A percentile compares a stretch with the other conserved stretches of the same genome.
Conservation (phyloP, 768 basidiomycete genomes). For the Vishniacozyma victoriae region DNA sequence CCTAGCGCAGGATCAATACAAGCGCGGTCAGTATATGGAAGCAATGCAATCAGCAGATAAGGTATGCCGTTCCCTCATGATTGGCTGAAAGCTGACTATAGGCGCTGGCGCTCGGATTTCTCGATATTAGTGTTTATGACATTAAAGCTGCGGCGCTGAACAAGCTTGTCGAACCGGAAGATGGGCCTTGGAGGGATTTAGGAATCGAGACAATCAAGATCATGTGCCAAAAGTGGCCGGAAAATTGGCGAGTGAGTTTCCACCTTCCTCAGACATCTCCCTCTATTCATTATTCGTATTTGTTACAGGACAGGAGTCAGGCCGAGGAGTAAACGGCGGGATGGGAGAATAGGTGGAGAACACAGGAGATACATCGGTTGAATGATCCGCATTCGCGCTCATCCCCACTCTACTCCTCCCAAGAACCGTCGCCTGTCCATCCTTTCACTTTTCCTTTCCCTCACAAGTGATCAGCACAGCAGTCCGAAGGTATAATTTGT, state of each 20-base stretch:
- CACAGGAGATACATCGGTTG: too few species aligned
- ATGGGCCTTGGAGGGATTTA: conserved; percentile 1
- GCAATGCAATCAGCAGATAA: neutral
- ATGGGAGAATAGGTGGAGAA: too few species aligned
- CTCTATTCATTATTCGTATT: neutral
- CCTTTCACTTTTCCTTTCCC: too few species aligned
- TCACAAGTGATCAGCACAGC: too few species aligned
- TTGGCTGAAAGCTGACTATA: neutral
- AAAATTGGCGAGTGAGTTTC: conserved; percentile 5
- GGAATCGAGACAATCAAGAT: conserved; percentile 7
- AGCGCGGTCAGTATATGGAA: neutral
- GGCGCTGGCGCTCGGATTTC: neutral
- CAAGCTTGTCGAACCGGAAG: neutral
- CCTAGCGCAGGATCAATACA: neutral
- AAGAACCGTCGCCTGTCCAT: too few species aligned
- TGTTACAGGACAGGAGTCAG: too few species aligned
- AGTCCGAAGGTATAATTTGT: too few species aligned
- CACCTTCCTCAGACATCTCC: neutral
- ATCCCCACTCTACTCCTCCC: too few species aligned
- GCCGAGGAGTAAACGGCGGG: too few species aligned
- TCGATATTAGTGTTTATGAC: neutral
- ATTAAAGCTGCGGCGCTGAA: conserved; percentile 8
- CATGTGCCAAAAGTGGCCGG: conserved; percentile 5
- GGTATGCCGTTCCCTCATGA: neutral
- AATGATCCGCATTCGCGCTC: too few species aligned